Percentiles rank a stretch among this genome's conserved stretches.
These are phyloP conservation scores for Saturnispora saitoi DNA, from an alignment of 805 yeast species.

Conservation along the genomic window DNA sequence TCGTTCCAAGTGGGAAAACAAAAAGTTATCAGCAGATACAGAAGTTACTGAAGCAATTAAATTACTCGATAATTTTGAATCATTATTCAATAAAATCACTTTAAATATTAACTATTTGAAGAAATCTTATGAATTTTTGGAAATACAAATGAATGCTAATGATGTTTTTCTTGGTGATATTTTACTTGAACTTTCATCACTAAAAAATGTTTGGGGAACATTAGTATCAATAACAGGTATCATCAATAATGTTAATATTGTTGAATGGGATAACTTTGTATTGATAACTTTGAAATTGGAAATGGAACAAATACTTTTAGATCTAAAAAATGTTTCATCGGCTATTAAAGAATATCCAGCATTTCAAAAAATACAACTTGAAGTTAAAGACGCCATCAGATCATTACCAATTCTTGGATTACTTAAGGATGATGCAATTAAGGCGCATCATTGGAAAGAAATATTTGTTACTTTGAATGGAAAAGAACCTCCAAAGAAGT, in stretches of 20 bases:
- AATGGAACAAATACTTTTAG: constrained; percentile 42
- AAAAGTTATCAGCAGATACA: constrained; percentile 36
- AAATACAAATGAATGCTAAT: constrained; percentile 14
- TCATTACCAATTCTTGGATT: constrained; percentile 33
- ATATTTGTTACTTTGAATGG: constrained; percentile 30
- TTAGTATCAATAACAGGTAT: constrained; percentile 43
- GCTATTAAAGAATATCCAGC: constrained; percentile 61
- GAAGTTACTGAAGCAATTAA: constrained; percentile 38
- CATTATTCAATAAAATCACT: constrained; percentile 10
- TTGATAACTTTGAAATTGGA: constrained; percentile 36
- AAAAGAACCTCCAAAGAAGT: constrained; percentile 13
- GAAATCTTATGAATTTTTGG: constrained; percentile 30
- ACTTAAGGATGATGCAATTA: constrained; percentile 48
- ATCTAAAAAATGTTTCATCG: constrained; percentile 45
- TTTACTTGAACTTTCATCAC: constrained; percentile 44
- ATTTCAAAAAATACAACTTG: constrained; percentile 46
- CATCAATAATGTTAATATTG: constrained; percentile 33
- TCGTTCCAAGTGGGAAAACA: constrained; percentile 7
- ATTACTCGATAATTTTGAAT: constrained; percentile 25
- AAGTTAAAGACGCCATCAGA: constrained; percentile 34
- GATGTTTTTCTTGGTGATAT: constrained; percentile 26
- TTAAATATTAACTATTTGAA: constrained; percentile 18
- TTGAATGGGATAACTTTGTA: constrained; percentile 42
- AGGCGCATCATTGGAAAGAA: constrained; percentile 58
- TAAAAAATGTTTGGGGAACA: constrained; percentile 56